Evolutionary conservation across 2,329 filamentous ascomycete genomes (phyloP), one percentile per base, ranked within the genome.

Genomic region (Beauveria brongniartii): DNA sequence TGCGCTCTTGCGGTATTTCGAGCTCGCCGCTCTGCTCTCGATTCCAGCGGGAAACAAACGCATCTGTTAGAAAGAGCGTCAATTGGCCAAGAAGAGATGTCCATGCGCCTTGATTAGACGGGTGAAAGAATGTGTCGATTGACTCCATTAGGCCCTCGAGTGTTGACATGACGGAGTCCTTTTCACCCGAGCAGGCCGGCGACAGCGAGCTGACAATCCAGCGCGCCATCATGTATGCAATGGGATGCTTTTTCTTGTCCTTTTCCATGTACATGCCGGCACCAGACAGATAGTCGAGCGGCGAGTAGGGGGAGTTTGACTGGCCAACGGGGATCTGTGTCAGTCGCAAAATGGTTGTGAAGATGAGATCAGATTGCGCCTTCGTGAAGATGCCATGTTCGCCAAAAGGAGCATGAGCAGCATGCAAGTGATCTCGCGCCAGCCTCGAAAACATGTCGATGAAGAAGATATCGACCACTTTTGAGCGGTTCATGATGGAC

Each of bases 1-100:
- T 88, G 59, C 94, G 86, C 55, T 92, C 91, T 44, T 82, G 76
- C 0, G 93, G 92, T 1, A 93, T 84, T 50, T 96, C 89, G 75
- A 96, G 88, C 76, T 99, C 95, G 30, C 91, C 92, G 69, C 86
- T 96, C 71, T 90, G 88, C 75, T 99, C 94, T 57, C 93, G 86
- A 71, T 99, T 97, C 92, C 92, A 99, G 57, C 94, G 87, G 76
- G 96, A 94, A 48, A 99, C 91, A 72, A 99, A 99, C 68, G 96
- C 92, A 72, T 99, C 94, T 2, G 92, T 88, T 6, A 99, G 80
- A 73, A 96, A 96, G 71, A 92, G 92, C 5, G 94, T 90, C 59
- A 99, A 80, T 73, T 97, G 93, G 3, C 92, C 89, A 48, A 99
- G 78, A 65, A 93, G 89, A 68, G 86, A 91, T 1, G 93, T 96